A percentile compares a stretch with the other conserved stretches of the same genome.
Evolutionary conservation across 768 basidiomycete genomes (phyloP).

Genomic region (Pisolithus marmoratus): DNA sequence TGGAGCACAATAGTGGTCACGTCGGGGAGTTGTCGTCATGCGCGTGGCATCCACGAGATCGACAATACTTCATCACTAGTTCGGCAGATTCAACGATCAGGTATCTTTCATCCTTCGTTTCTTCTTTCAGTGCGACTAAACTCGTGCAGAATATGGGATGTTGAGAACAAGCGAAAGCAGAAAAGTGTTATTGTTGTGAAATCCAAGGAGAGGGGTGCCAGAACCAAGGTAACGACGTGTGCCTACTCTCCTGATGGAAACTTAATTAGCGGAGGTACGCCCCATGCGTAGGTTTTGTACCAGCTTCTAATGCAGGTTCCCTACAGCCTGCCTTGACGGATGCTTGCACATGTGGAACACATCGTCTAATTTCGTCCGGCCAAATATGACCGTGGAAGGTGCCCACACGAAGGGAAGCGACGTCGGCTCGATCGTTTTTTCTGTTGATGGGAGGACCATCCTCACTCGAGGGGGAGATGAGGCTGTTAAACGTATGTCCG

Average conservation of each 20-base stretch:
- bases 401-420: slow-evolving; percentile 86
- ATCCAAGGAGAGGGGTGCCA: slow-evolving; percentile 89
- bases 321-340: slow-evolving; percentile 84
- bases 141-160: slow-evolving; percentile 80
- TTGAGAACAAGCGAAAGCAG: slow-evolving; percentile 87
- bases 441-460: slow-evolving; percentile 79
- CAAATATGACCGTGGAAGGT: slow-evolving; percentile 77
- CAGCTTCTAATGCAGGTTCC: slow-evolving; percentile 5
- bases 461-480: slow-evolving; percentile 92
- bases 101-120: slow-evolving; percentile 34
- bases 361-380: slow-evolving; percentile 88
- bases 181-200: slow-evolving; percentile 96
- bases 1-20: slow-evolving; percentile 64
- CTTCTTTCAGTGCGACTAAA: slow-evolving; percentile 2
- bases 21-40: slow-evolving; percentile 89
- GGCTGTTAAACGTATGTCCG: slow-evolving; percentile 83
- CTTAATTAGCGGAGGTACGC: slow-evolving; percentile 80
- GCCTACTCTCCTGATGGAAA: slow-evolving; percentile 88
- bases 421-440: slow-evolving; percentile 83
- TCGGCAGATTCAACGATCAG: slow-evolving; percentile 96
- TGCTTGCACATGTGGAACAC: slow-evolving; percentile 92
- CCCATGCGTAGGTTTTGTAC: slow-evolving; percentile 7
- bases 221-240: slow-evolving; percentile 87
- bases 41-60: slow-evolving; percentile 88
- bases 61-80: slow-evolving; percentile 80